Evolutionary conservation across 805 yeast species (phyloP), one percentile per base, ranked within the genome.

Genomic region (Maudiozyma turicensis): DNA sequence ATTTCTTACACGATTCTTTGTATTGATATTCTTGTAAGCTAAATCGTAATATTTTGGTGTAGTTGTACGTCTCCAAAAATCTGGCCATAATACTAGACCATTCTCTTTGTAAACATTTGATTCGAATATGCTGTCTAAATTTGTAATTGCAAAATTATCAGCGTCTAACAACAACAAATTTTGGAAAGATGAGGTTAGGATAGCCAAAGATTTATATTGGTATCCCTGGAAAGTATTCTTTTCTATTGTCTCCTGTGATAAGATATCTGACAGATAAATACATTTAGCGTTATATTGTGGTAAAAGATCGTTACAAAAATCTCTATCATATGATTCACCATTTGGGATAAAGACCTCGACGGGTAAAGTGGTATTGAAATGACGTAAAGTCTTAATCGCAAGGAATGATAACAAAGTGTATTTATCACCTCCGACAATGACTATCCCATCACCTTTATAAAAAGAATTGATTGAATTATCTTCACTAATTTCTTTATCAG

Each of bases 51-150:
- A 83, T 38, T 69, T 68, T 6, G 95, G 95, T 1, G 86, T 77
- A 1, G 90, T 85, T 6, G 90, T 80, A 54, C 95, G 74, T 64
- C 82, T 77, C 95, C 95, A 87, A 64, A 81, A 87, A 65, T 87
- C 96, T 1, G 95, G 95, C 91, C 95, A 87, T 29, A 80, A 63
- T 29, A 81, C 66, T 62, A 78, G 66, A 50, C 82, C 78, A 50
- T 71, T 67, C 10, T 72, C 62, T 14, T 58, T 53, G 65, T 76
- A 86, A 0, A 86, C 81, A 43, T 80, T 78, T 10, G 75, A 65
- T 4, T 67, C 68, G 61, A 87, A 84, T 26, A 86, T 60, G 15
- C 64, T 61, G 54, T 81, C 85, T 2, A 91, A 83, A 10, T 81
- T 73, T 56, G 72, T 74, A 3, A 83, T 76, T 0, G 95, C 89